These are phyloP conservation scores for Dactylellina leptospora DNA, from an alignment of 2,329 filamentous ascomycete species.

Conservation along the genomic window DNA sequence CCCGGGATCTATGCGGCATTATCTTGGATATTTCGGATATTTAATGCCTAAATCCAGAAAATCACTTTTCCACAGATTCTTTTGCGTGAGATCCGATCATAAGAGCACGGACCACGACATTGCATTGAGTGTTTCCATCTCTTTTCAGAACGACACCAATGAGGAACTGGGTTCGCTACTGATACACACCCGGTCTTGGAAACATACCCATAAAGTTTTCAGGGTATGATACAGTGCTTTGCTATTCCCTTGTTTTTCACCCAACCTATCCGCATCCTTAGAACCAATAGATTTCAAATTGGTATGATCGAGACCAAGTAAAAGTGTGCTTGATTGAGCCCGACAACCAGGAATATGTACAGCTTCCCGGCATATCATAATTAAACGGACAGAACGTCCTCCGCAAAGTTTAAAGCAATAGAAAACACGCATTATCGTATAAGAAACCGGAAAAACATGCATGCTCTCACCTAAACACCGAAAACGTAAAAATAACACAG, in stretches of 20 bases:
- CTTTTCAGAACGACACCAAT: not conserved
- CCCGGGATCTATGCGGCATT: constrained; percentile 10
- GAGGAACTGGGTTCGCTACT: not conserved
- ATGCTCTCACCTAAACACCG: no score
- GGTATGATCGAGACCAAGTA: no score
- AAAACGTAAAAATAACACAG: not conserved
- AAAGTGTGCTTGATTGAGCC: not conserved
- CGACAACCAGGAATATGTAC: not conserved
- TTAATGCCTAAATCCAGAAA: not conserved
- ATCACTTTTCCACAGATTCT: not conserved
- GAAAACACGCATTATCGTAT: no score
- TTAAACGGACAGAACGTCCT: no score
- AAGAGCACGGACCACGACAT: constrained; percentile 2
- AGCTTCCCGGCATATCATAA: not conserved
- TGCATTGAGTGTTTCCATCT: no score
- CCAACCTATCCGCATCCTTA: no score
- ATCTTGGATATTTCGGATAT: constrained; percentile 15
- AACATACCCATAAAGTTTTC: not conserved
- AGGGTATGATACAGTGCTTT: not conserved
- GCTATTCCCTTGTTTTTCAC: no score
- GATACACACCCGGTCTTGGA: not conserved
- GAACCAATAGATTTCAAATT: no score
- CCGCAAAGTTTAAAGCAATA: no score
- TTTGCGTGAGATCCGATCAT: not conserved
- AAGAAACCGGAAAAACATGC: no score